Base-by-base conservation (phyloP, 2,329 filamentous ascomycete species). In the Sporothrix variecibatus region DNA sequence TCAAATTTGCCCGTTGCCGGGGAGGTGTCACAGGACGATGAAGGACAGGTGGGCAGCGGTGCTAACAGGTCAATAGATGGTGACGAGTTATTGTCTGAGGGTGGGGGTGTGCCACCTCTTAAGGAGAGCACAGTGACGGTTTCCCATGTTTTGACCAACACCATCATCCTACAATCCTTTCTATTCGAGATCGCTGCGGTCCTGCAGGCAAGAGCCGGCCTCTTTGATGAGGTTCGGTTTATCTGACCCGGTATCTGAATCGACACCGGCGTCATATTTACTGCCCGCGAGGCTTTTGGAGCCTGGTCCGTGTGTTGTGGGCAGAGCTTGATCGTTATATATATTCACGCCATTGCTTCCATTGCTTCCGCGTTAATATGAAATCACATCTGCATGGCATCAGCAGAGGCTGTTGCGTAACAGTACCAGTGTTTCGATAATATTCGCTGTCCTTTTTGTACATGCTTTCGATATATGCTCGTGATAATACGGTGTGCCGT, bases 121-220 rank as follows among this genome's bases (percentile, higher is more conserved):
- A 80, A 80, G 38, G 80, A 82, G 5, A 83, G 81, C 68, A 86
- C 85, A 11, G 91, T 90, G 8, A 93, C 91, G 8, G 88, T 96
- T 4, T 94, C 92, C 56, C 93, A 95, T 80, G 85, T 95, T 12
- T 84, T 96, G 76, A 95, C 93, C 6, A 96, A 95, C 80, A 89
- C 92, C 56, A 89, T 95, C 74, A 88, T 95, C 70, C 85, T 94
- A 74, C 93, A 96, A 81, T 92, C 93, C 49, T 96, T 96, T 80
- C 82, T 95, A 69, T 86, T 95, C 69, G 93, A 96, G 81, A 82
- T 95, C 73, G 90, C 92, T 1, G 92, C 92, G 34, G 82, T 95
- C 78, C 86, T 94, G 74, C 93, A 95, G 81, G 91, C 93, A 49
- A 86, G 93, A 72, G 92, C 91, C 31, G 91, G 90, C 15, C 81